Evolutionary conservation across 805 yeast genomes (phyloP).

Genomic region (Wickerhamiella lipophila): DNA sequence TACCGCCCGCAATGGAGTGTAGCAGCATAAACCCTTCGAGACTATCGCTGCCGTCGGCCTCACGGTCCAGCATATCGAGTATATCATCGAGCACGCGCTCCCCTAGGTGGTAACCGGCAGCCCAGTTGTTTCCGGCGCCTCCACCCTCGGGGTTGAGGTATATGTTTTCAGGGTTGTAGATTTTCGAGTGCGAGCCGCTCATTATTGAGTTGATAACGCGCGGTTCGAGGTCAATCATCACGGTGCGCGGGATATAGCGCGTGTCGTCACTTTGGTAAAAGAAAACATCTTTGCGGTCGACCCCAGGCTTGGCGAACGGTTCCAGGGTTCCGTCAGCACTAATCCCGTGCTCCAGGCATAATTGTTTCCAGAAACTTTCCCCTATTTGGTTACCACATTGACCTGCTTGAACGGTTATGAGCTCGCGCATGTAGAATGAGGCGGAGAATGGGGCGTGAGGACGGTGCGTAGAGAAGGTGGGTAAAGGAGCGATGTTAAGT

Average conservation of each 20-base stretch:
- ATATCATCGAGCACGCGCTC: slow-evolving; percentile 56
- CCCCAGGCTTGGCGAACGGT: slow-evolving; percentile 31
- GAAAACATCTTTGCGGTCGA: slow-evolving; percentile 74
- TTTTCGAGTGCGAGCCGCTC: slow-evolving; percentile 37
- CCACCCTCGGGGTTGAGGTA: slow-evolving; percentile 69
- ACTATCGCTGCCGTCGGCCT: slow-evolving; percentile 79
- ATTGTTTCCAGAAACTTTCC: slow-evolving; percentile 79
- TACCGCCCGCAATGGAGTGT: slow-evolving; percentile 97
- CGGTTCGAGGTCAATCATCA: slow-evolving; percentile 82
- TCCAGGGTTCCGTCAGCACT: slow-evolving; percentile 45
- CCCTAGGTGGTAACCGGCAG: slow-evolving; percentile 74
- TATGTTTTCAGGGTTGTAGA: slow-evolving; percentile 74
- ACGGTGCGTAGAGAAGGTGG: not conserved
- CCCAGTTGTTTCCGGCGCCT: slow-evolving; percentile 97
- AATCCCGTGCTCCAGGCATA: slow-evolving; percentile 80
- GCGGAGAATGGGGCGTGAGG: not conserved
- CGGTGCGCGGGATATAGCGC: slow-evolving; percentile 77
- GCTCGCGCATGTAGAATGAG: slow-evolving; percentile 22
- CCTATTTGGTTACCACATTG: slow-evolving; percentile 98
- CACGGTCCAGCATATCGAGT: slow-evolving; percentile 73
- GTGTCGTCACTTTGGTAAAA: slow-evolving; percentile 64
- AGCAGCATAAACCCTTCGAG: slow-evolving; percentile 80
- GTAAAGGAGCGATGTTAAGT: no score
- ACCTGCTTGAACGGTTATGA: slow-evolving; percentile 37
- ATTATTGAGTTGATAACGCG: slow-evolving; percentile 55